These are phyloP conservation scores for Eucalyptus paniculata DNA, from an alignment of 345 rosid species.

Conservation along the genomic window DNA sequence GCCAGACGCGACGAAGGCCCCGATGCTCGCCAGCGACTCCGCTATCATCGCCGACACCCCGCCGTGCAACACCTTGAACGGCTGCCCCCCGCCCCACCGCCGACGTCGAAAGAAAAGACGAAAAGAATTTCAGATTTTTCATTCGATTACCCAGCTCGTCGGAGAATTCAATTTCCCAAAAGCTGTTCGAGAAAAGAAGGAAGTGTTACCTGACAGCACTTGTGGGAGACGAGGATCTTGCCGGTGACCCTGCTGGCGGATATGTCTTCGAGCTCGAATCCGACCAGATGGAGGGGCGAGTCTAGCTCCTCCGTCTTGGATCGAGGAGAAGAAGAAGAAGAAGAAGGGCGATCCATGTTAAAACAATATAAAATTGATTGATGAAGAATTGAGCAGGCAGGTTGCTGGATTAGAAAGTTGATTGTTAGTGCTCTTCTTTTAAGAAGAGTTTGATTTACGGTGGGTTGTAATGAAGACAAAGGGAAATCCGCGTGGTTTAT, in stretches of 20 bases:
- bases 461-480: background rate
- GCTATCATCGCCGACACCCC: constrained; percentile 90
- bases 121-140: background rate
- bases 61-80: constrained; percentile 90
- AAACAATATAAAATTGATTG: background rate
- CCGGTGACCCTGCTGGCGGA: constrained; percentile 52
- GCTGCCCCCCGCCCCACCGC: constrained; percentile 18
- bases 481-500: background rate
- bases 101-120: background rate
- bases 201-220: constrained; percentile 46
- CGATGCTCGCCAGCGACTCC: constrained; percentile 77
- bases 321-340: background rate
- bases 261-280: constrained; percentile 48
- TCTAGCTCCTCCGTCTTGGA: constrained; percentile 25
- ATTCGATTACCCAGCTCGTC: background rate
- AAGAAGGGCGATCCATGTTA: background rate
- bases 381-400: background rate
- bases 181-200: background rate
- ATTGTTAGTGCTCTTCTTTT: background rate
- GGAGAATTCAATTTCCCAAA: background rate
- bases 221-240: constrained; percentile 38
- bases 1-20: constrained; percentile 81
- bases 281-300: constrained; percentile 26
- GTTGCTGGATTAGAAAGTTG: background rate
- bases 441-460: background rate